These are phyloP conservation scores for Lasiosphaeria miniovina DNA, from an alignment of 495 filamentous ascomycete species.

Conservation along the genomic window DNA sequence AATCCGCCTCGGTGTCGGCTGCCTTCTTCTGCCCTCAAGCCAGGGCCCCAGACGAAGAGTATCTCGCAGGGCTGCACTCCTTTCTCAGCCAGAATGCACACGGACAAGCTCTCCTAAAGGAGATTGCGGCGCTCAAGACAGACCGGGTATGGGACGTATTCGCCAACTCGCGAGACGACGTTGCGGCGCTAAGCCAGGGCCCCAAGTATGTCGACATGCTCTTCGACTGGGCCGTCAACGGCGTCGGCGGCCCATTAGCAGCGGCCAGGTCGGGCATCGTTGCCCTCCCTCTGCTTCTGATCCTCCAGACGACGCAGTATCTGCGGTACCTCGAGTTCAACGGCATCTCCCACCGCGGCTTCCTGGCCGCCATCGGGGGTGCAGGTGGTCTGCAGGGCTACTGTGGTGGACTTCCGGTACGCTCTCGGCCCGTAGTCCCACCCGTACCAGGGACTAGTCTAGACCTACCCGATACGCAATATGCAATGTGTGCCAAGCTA, in stretches of 20 bases:
- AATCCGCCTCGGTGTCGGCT: neutral
- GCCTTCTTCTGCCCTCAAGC: slow-evolving; percentile 6
- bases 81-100: slow-evolving; percentile 2
- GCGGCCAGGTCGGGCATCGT: slow-evolving; percentile 30
- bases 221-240: slow-evolving; percentile 3
- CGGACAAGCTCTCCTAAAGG: neutral
- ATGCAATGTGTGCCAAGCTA: neutral
- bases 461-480: neutral
- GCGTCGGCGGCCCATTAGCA: neutral
- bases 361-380: neutral
- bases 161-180: neutral
- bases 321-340: slow-evolving; percentile 31
- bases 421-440: too few relatives aligned
- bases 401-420: neutral
- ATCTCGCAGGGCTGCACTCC: slow-evolving; percentile 2
- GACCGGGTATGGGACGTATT: neutral
- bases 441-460: neutral
- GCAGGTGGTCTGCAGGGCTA: neutral
- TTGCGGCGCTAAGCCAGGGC: neutral
- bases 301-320: slow-evolving; percentile 35
- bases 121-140: neutral
- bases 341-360: slow-evolving; percentile 9
- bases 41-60: slow-evolving; percentile 3
- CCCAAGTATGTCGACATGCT: slow-evolving; percentile 4
- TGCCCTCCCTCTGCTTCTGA: slow-evolving; percentile 28